Evolutionary conservation across 2,329 filamentous ascomycete species (phyloP), one percentile per base, ranked within the genome.

Genomic region (Epichloe glyceriae): DNA sequence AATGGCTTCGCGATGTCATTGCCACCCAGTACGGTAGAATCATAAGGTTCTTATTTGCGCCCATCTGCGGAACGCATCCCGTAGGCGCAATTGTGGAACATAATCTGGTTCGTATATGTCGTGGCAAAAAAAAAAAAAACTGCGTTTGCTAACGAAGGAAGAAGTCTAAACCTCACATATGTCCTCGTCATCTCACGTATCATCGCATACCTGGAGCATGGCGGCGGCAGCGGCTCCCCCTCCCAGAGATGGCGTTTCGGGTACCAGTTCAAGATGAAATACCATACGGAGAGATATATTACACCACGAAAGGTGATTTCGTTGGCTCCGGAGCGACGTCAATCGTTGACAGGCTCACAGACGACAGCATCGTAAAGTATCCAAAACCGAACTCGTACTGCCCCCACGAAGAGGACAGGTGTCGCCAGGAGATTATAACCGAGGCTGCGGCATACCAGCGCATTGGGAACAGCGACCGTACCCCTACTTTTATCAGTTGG

Each of bases 381-480:
- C 57, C 55, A 5, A 56, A 54, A 6, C 48, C 54, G 26, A 60
- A 57, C 34, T 55, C 57, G 8, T 54, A 57, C 30, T 54, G 54
- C 54, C 53, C 53, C 38, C 53, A 53, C 52, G 41, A 58, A 56
- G 49, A 50, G 34, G 12, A 46, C 5, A 39, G 17, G 35, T 45
- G 41, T 46, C 49, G 40, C 40, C 41, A 40, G 15, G 33, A 46
- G 8, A 44, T 43, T 7, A 40, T n/a, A 26, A 38, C 20, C n/a
- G 49, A 50, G 30, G 41, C 41, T 5, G 40, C 44, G 19, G 49
- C 44, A 38, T 50, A 46, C 49, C 26, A 15, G 34, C 40, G 41
- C 15, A 50, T 50, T 17, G 33, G 33, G 14, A 50, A 40, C 12
- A 45, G 12, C 11, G 17, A 3, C 33, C 11, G 14, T 12, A 35